Evolutionary conservation across 2,329 filamentous ascomycete genomes (phyloP), one percentile per base, ranked within the genome.

Genomic region (Bertia moriformis): DNA sequence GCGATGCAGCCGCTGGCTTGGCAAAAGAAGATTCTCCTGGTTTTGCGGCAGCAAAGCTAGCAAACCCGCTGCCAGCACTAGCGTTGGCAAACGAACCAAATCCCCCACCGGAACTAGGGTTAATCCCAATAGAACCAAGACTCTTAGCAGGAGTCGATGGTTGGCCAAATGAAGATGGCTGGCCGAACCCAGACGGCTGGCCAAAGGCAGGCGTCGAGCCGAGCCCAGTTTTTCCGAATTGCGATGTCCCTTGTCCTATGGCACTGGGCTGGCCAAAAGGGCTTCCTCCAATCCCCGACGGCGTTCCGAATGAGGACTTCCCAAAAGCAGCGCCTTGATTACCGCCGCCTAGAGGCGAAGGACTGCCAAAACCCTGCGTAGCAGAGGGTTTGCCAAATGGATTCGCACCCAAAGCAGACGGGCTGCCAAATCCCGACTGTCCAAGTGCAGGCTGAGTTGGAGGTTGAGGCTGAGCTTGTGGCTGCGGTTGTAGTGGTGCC

Each of bases 11-110:
- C 20, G 18, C 29, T 2, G 48, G 39, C 38, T 49, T 47, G 4
- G 44, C 50, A 40, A 59, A 56, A 2, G 54, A 47, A 45, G 50
- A 44, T 19, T 45, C 43, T 18, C 29, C 24, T 19, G 40, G 45
- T 38, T 53, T 52, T 4, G 49, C 39, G 2, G 48, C 38, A 4
- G 47, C 46, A 39, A 56, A 45, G 14, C 47, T 40, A 18, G 43
- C 42, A 39, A 54, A 54, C 17, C 51, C 50, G 14, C 42, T 40
- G 38, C 39, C 40, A 13, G 40, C 19, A 42, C n/a, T 18, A 7
- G 45, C 38, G 29, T 43, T 48, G 18, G 51, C 51, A 42, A 58
- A 55, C 2, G 53, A 51, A 33, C 56, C 51, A 44, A 61, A 61
- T 13, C 57, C 57, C 36, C 49, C 49, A 5, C 52, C 50, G 19